A percentile compares a stretch with the other conserved stretches of the same genome.
Conservation (phyloP, 257 asterid species). For the Nicotiana otophora region DNA sequence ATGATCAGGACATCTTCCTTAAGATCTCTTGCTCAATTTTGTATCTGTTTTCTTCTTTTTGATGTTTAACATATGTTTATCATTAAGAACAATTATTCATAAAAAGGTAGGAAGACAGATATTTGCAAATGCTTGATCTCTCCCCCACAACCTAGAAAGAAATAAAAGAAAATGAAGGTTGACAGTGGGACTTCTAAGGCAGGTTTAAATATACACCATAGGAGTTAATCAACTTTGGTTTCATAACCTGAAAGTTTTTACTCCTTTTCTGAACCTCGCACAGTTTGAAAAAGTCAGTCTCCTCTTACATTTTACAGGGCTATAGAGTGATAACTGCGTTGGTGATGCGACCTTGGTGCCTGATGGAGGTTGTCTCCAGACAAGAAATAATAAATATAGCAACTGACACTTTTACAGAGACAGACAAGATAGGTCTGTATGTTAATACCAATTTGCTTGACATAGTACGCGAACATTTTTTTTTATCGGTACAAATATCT, state of each 20-base stretch:
- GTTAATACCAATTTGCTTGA: not conserved
- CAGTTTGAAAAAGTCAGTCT: not conserved
- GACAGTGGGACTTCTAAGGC: not conserved
- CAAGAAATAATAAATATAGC: slow-evolving; percentile 59
- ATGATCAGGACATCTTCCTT: too few relatives aligned
- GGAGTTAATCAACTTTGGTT: too few relatives aligned
- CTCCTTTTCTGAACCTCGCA: not conserved
- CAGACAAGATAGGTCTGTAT: slow-evolving; percentile 63
- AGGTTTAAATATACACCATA: not conserved
- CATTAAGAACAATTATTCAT: too few relatives aligned
- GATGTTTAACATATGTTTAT: too few relatives aligned
- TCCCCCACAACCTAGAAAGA: not conserved
- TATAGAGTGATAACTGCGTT: slow-evolving; percentile 68
- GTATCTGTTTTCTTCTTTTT: too few relatives aligned
- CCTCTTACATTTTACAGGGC: slow-evolving; percentile 42
- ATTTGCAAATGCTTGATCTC: too few relatives aligned
- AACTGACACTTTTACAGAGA: slow-evolving; percentile 56
- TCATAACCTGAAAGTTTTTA: not conserved
- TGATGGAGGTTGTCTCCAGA: slow-evolving; percentile 67
- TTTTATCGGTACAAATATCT: not conserved
- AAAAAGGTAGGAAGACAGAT: too few relatives aligned
- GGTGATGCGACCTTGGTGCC: slow-evolving; percentile 87
- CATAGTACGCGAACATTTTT: not conserved
- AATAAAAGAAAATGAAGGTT: not conserved
- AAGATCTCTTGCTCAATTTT: too few relatives aligned